Percentiles rank a stretch among this genome's conserved stretches.
phyloP scores from a whole-genome alignment of 352 stramenopile genomes.

The Pythium phragmitis region DNA sequence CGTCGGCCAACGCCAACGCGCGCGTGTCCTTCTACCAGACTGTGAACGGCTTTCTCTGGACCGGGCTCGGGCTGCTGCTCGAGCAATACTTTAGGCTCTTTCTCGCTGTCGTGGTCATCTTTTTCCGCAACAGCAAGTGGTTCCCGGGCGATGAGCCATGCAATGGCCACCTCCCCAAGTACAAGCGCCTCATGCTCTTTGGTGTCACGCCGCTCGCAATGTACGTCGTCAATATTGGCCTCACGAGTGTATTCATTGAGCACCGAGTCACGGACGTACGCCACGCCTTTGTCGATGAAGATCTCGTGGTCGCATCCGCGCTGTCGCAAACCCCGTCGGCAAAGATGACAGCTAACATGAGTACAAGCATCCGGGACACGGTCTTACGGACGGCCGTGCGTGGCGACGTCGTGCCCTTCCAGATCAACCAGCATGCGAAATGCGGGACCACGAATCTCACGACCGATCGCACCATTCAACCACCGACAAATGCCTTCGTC shows the following conservation, averaged over 20 bases:
- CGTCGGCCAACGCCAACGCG: constrained; percentile 30
- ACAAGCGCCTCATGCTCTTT: constrained; percentile 36
- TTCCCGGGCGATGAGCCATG: constrained; percentile 26
- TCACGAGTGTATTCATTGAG: constrained; percentile 45
- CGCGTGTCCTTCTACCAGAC: constrained; percentile 39
- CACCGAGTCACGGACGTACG: constrained; percentile 31
- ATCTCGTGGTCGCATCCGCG: constrained; percentile 25
- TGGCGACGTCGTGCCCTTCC: constrained; percentile 28
- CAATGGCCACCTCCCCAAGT: constrained; percentile 10
- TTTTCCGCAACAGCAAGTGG: constrained; percentile 36
- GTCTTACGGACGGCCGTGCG: constrained; percentile 31
- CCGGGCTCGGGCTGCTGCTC: constrained; percentile 27
- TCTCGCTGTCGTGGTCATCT: constrained; percentile 38
- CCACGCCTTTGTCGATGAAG: constrained; percentile 32
- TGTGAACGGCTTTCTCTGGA: constrained; percentile 39
- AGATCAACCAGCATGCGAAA: constrained; percentile 23
- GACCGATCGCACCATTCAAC: constrained; percentile 18
- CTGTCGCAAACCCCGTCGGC: background rate
- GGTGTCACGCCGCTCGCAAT: constrained; percentile 34
- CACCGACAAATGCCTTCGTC: background rate
- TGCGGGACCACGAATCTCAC: constrained; percentile 23
- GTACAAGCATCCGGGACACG: constrained; percentile 29
- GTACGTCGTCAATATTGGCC: constrained; percentile 43
- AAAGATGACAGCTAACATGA: no score
- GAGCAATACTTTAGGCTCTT: constrained; percentile 38